Evolutionary conservation across 2,329 filamentous ascomycete species (phyloP), one percentile per base, ranked within the genome.

Genomic region (Trichoderma semiorbis): DNA sequence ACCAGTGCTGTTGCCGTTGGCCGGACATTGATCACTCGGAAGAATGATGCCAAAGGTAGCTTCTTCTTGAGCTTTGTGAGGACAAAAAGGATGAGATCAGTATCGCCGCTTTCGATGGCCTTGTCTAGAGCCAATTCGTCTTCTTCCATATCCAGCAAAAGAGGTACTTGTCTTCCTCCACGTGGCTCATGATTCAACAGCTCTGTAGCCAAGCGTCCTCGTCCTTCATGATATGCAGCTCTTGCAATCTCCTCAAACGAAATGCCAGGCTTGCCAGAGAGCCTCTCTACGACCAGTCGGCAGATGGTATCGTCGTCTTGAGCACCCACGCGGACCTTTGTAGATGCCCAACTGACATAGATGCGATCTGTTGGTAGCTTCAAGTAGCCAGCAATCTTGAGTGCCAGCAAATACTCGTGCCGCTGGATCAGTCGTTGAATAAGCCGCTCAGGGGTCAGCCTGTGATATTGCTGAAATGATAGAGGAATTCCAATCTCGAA

Each of bases 111-210:
- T 80, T 98, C 94, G 72, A 98, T 93, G 11, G 96, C 95, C 81
- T 98, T 99, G 84, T 98, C 95, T 0, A 99, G 88, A 0, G 96
- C 96, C 53, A 98, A 90, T 75, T 95, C 93, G 75, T 98, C 95
- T 80, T 99, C 95, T 77, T 97, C 95, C 93, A 98, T 98, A 79
- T 89, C 94, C 55, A 99, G 85, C 2, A 99, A 88, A 3, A 99
- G 87, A 0, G 96, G 96, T 0, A 99, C 96, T 81, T 99, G 96
- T 75, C 95, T 93, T n/a, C 95, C 96, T 2, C 94, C 95, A 71
- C 96, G 90, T 11, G 95, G 94, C 78, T 99, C 96, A 78, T 98
- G 93, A 77, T 98, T 97, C 7, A 99, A 86, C 1, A 99, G 85
- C 75, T 97, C 91, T 0, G 95, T 98, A 5, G 96, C 96, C 34